A percentile compares a stretch with the other conserved stretches of the same genome.
These are phyloP conservation scores for Neurospora pannonica DNA, from an alignment of 495 filamentous ascomycete genomes.

Conservation along the genomic window DNA sequence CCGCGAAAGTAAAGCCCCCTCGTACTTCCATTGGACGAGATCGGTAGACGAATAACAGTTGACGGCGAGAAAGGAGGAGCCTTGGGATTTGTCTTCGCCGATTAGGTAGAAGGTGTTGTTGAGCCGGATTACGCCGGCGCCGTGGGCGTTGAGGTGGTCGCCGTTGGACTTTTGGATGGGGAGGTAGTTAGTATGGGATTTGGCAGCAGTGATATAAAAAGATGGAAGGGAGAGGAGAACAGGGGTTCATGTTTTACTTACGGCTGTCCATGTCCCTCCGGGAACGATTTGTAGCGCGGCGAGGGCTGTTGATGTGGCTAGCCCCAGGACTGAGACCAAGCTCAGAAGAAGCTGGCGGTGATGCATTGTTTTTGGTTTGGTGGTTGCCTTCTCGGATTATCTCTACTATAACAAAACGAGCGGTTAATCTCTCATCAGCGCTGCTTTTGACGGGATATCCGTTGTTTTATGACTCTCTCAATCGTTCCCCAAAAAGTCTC, in stretches of 20 bases:
- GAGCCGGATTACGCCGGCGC: slow-evolving; percentile 44
- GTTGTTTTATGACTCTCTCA: not conserved
- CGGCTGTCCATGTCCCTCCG: slow-evolving; percentile 41
- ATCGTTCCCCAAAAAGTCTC: not conserved
- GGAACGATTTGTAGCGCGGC: slow-evolving; percentile 33
- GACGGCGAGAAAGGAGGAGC: slow-evolving; percentile 48
- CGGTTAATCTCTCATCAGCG: not conserved
- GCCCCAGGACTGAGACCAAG: not conserved
- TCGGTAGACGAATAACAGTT: slow-evolving; percentile 49
- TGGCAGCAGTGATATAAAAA: not conserved
- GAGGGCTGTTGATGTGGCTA: not conserved
- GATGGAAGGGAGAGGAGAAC: not conserved
- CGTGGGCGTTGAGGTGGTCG: slow-evolving; percentile 54
- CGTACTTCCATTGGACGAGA: slow-evolving; percentile 54
- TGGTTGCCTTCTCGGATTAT: not conserved
- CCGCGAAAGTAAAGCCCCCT: slow-evolving; percentile 42
- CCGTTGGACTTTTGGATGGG: slow-evolving; percentile 34
- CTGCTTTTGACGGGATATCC: not conserved
- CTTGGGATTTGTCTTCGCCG: slow-evolving; percentile 57
- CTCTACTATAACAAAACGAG: not conserved
- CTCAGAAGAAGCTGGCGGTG: not conserved
- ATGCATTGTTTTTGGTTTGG: not conserved
- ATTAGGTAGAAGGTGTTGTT: slow-evolving; percentile 51
- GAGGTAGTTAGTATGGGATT: not conserved
- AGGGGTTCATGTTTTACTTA: slow-evolving; percentile 7